phyloP scores from a whole-genome alignment of 225 moss, liverwort and hornwort genomes.

The Physcomitrellopsis africana region DNA sequence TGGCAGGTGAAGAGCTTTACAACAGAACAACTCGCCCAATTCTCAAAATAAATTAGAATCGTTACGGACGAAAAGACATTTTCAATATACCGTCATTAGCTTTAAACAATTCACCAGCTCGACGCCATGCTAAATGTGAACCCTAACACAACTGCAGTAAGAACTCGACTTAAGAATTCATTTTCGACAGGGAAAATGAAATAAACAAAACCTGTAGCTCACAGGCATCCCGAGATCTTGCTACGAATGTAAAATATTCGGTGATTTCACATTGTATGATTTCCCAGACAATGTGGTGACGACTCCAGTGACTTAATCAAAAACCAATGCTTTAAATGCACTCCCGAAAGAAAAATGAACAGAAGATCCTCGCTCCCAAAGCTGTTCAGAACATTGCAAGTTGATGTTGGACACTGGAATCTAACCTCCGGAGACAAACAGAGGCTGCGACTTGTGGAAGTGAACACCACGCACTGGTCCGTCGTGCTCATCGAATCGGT shows the following conservation, averaged over 20 bases:
- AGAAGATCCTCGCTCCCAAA: constrained; percentile 11
- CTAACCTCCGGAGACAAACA: constrained; percentile 96
- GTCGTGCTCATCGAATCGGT: constrained; percentile 98
- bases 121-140: constrained; percentile 6
- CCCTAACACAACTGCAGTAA: constrained; percentile 22
- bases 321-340: constrained; percentile 1
- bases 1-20: background rate
- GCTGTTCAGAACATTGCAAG: background rate
- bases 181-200: background rate
- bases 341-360: background rate
- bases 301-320: constrained; percentile 22
- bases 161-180: background rate
- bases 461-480: constrained; percentile 99
- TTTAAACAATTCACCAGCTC: background rate
- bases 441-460: constrained; percentile 97
- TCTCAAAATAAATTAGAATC: background rate
- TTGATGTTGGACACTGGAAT: background rate
- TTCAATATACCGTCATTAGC: background rate
- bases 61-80: background rate
- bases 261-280: background rate
- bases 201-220: background rate
- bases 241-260: background rate
- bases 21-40: background rate
- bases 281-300: constrained; percentile 15
- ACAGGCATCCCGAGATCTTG: constrained; percentile 16